Conservation (phyloP, 169 alveolate genomes). For the Plasmodium coatneyi region DNA sequence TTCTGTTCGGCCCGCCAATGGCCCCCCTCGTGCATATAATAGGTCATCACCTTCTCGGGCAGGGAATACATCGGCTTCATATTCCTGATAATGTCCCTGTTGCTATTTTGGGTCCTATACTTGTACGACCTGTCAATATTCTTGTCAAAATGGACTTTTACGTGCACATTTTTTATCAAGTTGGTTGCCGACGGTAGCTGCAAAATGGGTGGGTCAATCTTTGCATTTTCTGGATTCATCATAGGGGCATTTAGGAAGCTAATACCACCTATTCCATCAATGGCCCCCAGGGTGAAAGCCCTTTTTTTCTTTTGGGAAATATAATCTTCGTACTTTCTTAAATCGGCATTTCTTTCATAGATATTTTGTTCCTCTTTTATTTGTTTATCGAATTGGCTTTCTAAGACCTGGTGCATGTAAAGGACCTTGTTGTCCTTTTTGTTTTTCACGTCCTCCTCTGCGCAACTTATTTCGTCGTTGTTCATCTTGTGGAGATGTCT, state of each 20-base stretch:
- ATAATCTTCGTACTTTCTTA: conserved; percentile 18
- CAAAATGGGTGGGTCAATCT: conserved; percentile 48
- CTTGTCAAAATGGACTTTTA: conserved; percentile 46
- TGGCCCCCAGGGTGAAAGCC: conserved; percentile 65
- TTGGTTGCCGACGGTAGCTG: conserved; percentile 67
- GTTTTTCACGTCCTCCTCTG: not conserved
- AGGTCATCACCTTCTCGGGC: conserved; percentile 52
- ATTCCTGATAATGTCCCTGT: conserved; percentile 34
- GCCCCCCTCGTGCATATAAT: conserved; percentile 19
- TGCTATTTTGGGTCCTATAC: conserved; percentile 56
- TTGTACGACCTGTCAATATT: conserved; percentile 57
- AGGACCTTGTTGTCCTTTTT: conserved; percentile 1
- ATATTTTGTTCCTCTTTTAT: conserved; percentile 2
- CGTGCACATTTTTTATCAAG: conserved; percentile 68
- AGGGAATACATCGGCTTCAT: conserved; percentile 70
- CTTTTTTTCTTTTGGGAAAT: conserved; percentile 49
- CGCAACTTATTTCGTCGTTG: conserved; percentile 22
- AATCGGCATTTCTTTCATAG: conserved; percentile 16
- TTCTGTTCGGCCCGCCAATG: not conserved
- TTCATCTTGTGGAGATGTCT: not conserved
- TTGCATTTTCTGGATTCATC: conserved; percentile 46
- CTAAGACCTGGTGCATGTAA: conserved; percentile 1
- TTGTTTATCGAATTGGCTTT: conserved; percentile 19
- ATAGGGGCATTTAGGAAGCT: conserved; percentile 58
- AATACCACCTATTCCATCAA: conserved; percentile 63